Evolutionary conservation across 768 basidiomycete species (phyloP), one percentile per base, ranked within the genome.

Genomic region (Kwoniella heveanensis): DNA sequence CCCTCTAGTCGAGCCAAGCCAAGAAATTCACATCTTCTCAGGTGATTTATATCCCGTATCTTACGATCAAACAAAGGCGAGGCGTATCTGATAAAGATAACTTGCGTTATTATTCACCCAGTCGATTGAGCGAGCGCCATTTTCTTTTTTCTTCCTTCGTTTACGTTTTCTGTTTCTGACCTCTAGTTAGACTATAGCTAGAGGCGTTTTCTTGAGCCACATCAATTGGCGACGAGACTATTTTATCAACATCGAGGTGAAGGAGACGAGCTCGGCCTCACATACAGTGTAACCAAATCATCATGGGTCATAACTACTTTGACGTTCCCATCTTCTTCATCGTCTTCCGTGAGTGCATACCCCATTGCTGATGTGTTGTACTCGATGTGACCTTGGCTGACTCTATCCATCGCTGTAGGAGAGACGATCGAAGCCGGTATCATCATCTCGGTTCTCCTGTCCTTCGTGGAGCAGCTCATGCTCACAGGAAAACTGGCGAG

Each of bases 301-400:
- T 32, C 32, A 91, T 92, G 90, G 82, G 84, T 19, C 85, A 85
- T 66, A 85, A 87, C 74, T 82, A 93, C 59, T 96, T 96, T 82
- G 90, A 90, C 62, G 85, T 94, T 60, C 87, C 92, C 74, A 92
- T 97, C 70, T 96, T 93, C 84, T 92, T 97, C 85, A 92, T 96
- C 82, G 87, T 94, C 82, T 92, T 95, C 80, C 86, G 93, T 77
- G 60, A 67, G 72, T 69, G 13, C 22, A n/a, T n/a, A n/a, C n/a
- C n/a, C n/a, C n/a, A n/a, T n/a, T n/a, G n/a, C n/a, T n/a, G n/a
- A n/a, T n/a, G n/a, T n/a, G n/a, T n/a, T n/a, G n/a, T n/a, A n/a
- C n/a, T 13, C 36, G 32, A 36, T 13, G 7, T 36, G 32, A 36
- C 6, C 32, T 36, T 13, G 6, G 32, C 32, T 36, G 32, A 6